Evolutionary conservation across 2,329 filamentous ascomycete species (phyloP), one percentile per base, ranked within the genome.

Genomic region (Cladobotryum protrusum): DNA sequence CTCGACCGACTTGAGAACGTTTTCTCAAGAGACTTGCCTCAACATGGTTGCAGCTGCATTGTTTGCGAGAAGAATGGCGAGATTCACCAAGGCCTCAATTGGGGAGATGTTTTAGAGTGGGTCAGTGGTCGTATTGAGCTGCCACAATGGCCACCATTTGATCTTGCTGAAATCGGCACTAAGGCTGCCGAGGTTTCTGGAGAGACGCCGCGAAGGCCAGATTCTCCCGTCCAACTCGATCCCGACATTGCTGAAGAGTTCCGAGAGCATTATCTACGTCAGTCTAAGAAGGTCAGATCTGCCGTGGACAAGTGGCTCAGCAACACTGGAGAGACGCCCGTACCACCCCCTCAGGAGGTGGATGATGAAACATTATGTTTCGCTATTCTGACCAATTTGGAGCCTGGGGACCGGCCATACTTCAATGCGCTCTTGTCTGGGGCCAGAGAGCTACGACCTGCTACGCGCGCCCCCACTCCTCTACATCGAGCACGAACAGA

Each of bases 211-310:
- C 70, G 69, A 4, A 72, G 82, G 36, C 81, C 82, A 9, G 71
- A 73, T 5, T 85, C 82, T 1, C 82, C 82, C 7, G 72, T 85
- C 45, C 82, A 95, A 67, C 82, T 97, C 52, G 92, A 97, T 59
- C 89, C 93, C 6, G 92, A 97, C 65, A 89, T 97, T 11, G 90
- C 90, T 0, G 90, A 96, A 56, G 89, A 96, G 65, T 96, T 92
- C 63, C 81, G 89, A 42, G 90, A 93, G 47, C 90, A 96, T 64
- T 97, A 95, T 64, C 81, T 95, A 45, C 85, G 87, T 36, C 91
- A 96, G 66, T 91, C 89, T 6, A 89, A 90, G 66, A 96, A 96
- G 71, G 95, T 92, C 15, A 88, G 91, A 61, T 82, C 85, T n/a
- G 86, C 87, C 1, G 92, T 97, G 1, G 89, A 96, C 66, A 86